Evolutionary conservation across 768 basidiomycete genomes (phyloP).

Genomic region (Pisolithus microcarpus): DNA sequence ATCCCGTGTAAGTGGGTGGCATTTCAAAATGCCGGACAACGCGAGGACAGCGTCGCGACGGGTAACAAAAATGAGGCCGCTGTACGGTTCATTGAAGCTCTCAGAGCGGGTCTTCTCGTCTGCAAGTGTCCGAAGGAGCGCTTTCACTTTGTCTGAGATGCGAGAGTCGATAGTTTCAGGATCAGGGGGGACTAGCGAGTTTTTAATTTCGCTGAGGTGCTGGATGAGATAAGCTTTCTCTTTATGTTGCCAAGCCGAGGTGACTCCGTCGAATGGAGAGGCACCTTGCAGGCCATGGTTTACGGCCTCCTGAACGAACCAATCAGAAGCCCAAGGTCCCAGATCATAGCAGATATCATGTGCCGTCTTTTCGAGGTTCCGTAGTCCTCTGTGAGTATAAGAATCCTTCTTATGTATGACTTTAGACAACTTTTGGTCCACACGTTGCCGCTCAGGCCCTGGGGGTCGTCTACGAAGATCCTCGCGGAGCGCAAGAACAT

Average conservation of each 20-base stretch:
- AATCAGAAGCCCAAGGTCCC: conserved; percentile 72
- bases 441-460: conserved; percentile 39
- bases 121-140: conserved; percentile 47
- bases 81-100: conserved; percentile 48
- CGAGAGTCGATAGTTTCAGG: conserved; percentile 45
- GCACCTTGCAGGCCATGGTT: conserved; percentile 40
- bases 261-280: conserved; percentile 43
- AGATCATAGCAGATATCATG: conserved; percentile 52
- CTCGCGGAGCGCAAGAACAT: conserved; percentile 42
- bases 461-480: conserved; percentile 33
- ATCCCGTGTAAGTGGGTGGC: conserved; percentile 48
- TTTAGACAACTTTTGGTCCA: conserved; percentile 63
- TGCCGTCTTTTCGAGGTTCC: conserved; percentile 51
- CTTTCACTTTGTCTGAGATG: conserved; percentile 50
- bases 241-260: conserved; percentile 43
- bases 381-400: conserved; percentile 60
- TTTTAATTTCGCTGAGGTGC: conserved; percentile 38
- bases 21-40: conserved; percentile 50
- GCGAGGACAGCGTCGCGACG: conserved; percentile 70
- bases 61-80: conserved; percentile 70
- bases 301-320: conserved; percentile 60
- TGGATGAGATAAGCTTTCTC: conserved; percentile 58
- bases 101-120: conserved; percentile 51
- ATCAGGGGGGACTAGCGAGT: conserved; percentile 43
- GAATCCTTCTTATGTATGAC: conserved; percentile 50